Evolutionary conservation across 2,329 filamentous ascomycete genomes (phyloP), one percentile per base, ranked within the genome.

Genomic region (Aureobasidium sp.): DNA sequence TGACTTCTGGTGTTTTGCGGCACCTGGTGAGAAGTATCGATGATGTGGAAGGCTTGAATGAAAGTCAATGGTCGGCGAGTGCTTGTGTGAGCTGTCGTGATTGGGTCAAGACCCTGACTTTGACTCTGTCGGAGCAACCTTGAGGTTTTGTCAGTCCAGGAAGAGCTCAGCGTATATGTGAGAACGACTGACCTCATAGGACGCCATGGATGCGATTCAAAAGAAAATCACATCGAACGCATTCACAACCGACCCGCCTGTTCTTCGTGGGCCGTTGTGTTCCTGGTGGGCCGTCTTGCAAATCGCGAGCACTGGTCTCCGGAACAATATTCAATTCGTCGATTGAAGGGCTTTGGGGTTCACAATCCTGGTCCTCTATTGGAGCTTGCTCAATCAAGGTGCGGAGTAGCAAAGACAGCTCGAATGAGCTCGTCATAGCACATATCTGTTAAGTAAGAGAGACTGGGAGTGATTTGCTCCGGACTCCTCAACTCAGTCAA

Each of bases 171-270:
- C 24, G 44, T 60, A 51, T 4, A 50, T 41, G 10, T 60, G 46
- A 60, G 57, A 20, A 51, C 57, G 55, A 59, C 55, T 59, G 43
- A 59, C 55, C 55, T 59, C 55, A 59, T 59, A 39, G 20, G 12
- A 27, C 20, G 20, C 29, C 5, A 9, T 36, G 43, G 32, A 48
- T 39, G n/a, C 8, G 20, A 37, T 32, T 24, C 43, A 59, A 48
- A 57, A 47, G 43, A 59, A 37, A 57, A 26, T 15, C 24, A 13
- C 15, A 6, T 36, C 17, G 41, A 27, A 57, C 24, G 39, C 39
- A 24, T 36, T 13, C 20, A 57, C n/a, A 32, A 12, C 53, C 53
- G 53, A 47, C 39, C 53, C 53, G 53, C 15, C 6, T 34, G 39
- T 57, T 46, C 29, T 13, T 12, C 10, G 41, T 7, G 37, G 36